Percentiles rank a stretch among this genome's conserved stretches.
Conservation (phyloP, 1,284 basidiomycete genomes). For the Irpex sp. region DNA sequence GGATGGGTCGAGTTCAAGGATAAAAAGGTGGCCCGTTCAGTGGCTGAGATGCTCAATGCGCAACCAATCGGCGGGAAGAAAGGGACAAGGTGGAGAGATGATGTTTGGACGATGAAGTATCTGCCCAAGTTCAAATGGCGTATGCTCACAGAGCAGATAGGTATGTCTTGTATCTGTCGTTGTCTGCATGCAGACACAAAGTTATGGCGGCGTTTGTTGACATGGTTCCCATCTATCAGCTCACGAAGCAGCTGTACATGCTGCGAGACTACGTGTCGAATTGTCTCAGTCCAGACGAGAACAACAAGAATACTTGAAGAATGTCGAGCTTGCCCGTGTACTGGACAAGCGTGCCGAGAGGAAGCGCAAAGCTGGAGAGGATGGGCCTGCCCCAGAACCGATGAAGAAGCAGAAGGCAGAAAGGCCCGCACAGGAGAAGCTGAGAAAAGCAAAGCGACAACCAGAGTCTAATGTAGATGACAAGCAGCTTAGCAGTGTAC, state of each 20-base stretch:
- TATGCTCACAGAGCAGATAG: conserved; percentile 98
- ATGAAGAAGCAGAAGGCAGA: conserved; percentile 30
- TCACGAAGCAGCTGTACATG: conserved; percentile 88
- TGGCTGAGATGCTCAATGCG: conserved; percentile 95
- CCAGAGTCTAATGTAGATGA: conserved; percentile 18
- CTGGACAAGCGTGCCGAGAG: conserved; percentile 83
- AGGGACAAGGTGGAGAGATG: conserved; percentile 88
- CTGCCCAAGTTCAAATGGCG: conserved; percentile 98
- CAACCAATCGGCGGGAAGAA: conserved; percentile 95
- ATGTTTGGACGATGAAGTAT: conserved; percentile 99
- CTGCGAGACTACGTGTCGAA: conserved; percentile 86
- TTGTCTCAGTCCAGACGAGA: conserved; percentile 86
- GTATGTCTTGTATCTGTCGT: conserved; percentile 47
- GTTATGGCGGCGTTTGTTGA: neutral
- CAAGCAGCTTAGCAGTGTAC: conserved; percentile 42
- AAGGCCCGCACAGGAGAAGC: conserved; percentile 28
- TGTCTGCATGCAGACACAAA: neutral
- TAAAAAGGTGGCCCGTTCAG: conserved; percentile 86
- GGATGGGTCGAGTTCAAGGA: conserved; percentile 99
- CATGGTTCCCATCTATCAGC: conserved; percentile 44
- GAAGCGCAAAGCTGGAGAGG: conserved; percentile 37
- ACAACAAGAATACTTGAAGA: conserved; percentile 90
- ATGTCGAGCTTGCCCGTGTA: conserved; percentile 93
- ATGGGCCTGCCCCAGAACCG: conserved; percentile 5
- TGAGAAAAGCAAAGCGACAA: conserved; percentile 24